Conservation (phyloP, 129 eudicot species). For the Centaurea solstitialis region DNA sequence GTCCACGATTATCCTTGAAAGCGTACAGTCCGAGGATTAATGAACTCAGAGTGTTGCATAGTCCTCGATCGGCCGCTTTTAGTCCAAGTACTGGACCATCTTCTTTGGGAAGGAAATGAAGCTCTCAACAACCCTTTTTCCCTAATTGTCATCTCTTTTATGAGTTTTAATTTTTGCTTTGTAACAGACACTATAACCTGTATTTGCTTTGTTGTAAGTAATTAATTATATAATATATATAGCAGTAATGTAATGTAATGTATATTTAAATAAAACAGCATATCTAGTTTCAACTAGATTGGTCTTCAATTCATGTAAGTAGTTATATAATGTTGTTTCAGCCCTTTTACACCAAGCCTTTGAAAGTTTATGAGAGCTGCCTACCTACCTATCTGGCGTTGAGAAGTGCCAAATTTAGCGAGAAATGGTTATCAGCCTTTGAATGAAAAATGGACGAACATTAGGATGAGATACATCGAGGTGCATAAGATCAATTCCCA, state of each 20-base stretch:
- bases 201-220: conserved; percentile 38
- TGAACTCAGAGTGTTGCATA: conserved; percentile 61
- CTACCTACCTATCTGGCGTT: too few relatives aligned
- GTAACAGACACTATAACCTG: conserved; percentile 27
- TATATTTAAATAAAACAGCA: conserved; percentile 20
- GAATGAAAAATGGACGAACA: too few relatives aligned
- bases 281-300: conserved; percentile 20
- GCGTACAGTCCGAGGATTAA: conserved; percentile 69
- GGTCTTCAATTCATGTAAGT: neutral
- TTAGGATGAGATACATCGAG: too few relatives aligned
- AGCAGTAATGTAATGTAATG: conserved; percentile 31
- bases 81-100: conserved; percentile 70
- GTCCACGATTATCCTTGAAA: conserved; percentile 43
- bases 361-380: neutral
- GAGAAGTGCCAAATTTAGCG: too few relatives aligned
- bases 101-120: conserved; percentile 52
- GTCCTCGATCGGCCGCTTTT: conserved; percentile 47
- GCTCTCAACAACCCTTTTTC: neutral
- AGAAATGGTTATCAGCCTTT: too few relatives aligned
- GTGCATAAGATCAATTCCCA: too few relatives aligned
- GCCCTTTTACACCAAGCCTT: neutral
- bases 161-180: conserved; percentile 16
- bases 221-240: neutral
- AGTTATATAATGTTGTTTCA: neutral
- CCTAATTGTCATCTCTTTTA: neutral